Evolutionary conservation across 208 protist genomes (phyloP), one percentile per base, ranked within the genome.

Genomic region (Crithidia expoeki): DNA sequence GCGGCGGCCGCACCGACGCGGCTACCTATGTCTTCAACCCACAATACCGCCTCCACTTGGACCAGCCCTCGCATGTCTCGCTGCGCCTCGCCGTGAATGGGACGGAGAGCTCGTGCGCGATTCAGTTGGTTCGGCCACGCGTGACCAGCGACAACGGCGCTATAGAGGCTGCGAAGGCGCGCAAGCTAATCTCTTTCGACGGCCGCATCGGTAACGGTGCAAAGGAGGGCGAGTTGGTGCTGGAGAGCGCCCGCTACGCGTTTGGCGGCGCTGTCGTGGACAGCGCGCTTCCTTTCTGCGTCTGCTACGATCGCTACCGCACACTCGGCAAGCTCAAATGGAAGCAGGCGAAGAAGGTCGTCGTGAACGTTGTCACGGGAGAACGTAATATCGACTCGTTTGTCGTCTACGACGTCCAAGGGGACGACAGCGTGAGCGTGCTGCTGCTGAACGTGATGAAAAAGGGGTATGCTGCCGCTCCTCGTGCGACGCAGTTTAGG

Each of bases 11-110:
- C 58, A 84, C 64, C 34, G 73, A 82, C 50, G 62, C 67, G 33
- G 65, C 81, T 47, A 90, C 87, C 12, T 93, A 90, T 68, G 79
- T 89, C 59, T 93, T 84, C 78, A 80, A 80, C 46, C 74, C 83
- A 33, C 90, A 95, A 74, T 95, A 93, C 78, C 30, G 61, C n/a
- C 76, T 95, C 17, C 77, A 71, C 21, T 65, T 95, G 1, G 60
- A 66, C 16, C 80, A 83, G 52, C 76, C 89, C n/a, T 79, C 84
- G 27, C 78, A 82, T 66, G 38, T 93, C 36, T 90, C 84, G 19
- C 71, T 86, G 60, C 77, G 86, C 0, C 70, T 90, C 61, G 60
- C 83, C 76, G 76, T 79, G 36, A 58, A 67, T 1, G 63, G 56
- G 32, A 63, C 67, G 56, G 72, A 68, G 33, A 68, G 79, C 60